Percentiles rank a stretch among this genome's conserved stretches.
phyloP scores from a whole-genome alignment of 305 asterid species.

The Coffea humblotiana region DNA sequence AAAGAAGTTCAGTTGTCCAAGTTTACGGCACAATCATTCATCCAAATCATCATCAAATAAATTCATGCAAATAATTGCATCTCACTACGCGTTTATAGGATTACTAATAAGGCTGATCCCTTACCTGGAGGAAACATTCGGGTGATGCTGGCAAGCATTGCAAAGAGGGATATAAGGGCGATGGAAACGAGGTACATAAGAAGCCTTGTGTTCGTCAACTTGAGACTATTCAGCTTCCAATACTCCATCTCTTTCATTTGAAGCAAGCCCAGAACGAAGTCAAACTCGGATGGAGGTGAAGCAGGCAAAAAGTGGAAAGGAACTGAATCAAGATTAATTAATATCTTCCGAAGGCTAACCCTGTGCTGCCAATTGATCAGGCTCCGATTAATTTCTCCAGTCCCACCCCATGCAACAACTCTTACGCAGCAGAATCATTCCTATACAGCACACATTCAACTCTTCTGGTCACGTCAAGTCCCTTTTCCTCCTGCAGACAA shows the following conservation, averaged over 20 bases:
- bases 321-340: background rate
- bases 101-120: too few species aligned
- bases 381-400: constrained; percentile 11
- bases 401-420: constrained; percentile 31
- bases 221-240: constrained; percentile 16
- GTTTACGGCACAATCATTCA: background rate
- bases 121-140: constrained; percentile 26
- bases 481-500: background rate
- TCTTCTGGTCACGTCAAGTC: background rate
- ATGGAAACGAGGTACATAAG: constrained; percentile 20
- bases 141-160: constrained; percentile 8
- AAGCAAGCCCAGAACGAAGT: background rate
- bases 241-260: constrained; percentile 10
- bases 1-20: background rate
- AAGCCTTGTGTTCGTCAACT: constrained; percentile 13
- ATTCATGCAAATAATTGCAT: background rate
- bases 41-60: background rate
- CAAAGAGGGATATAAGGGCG: constrained; percentile 17
- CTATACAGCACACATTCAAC: background rate
- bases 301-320: background rate
- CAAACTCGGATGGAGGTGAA: background rate
- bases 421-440: constrained; percentile 14
- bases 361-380: background rate
- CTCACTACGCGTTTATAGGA: background rate
- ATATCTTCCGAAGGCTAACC: background rate